phyloP scores from a whole-genome alignment of 2,329 filamentous ascomycete genomes.

The Aspergillus sp. region DNA sequence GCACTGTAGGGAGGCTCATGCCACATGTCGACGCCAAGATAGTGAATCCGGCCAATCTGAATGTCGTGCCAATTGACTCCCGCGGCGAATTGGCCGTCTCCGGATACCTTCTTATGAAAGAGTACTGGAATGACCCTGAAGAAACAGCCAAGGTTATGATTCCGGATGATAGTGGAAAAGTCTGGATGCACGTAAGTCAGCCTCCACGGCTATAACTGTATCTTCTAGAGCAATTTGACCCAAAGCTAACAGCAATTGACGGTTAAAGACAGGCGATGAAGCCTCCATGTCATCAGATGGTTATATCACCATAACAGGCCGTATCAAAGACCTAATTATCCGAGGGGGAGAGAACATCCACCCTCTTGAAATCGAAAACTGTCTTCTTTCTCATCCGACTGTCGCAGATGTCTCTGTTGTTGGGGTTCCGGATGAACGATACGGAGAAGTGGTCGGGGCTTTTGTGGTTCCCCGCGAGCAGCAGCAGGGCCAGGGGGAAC shows the following conservation, averaged over 20 bases:
- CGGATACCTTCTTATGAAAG: constrained; percentile 85
- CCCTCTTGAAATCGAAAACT: constrained; percentile 86
- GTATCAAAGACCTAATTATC: constrained; percentile 94
- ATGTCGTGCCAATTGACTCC: constrained; percentile 55
- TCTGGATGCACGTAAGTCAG: constrained; percentile 65
- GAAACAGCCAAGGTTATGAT: constrained; percentile 63
- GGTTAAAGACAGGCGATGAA: constrained; percentile 70
- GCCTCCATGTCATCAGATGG: constrained; percentile 74
- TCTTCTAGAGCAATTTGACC: neutral
- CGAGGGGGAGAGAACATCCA: constrained; percentile 93
- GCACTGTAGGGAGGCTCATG: constrained; percentile 69
- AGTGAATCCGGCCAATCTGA: constrained; percentile 59
- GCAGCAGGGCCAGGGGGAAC: neutral
- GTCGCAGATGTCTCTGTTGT: constrained; percentile 74
- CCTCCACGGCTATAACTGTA: neutral
- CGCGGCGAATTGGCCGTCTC: constrained; percentile 73
- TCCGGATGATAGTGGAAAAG: constrained; percentile 45
- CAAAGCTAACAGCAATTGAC: neutral
- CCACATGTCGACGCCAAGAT: constrained; percentile 76
- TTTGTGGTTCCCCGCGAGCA: constrained; percentile 57
- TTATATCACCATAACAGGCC: constrained; percentile 78
- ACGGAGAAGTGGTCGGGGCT: constrained; percentile 79
- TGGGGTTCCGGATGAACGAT: constrained; percentile 69
- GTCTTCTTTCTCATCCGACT: constrained; percentile 61
- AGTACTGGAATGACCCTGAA: constrained; percentile 70